A percentile compares a stretch with the other conserved stretches of the same genome.
Conservation (phyloP, 192 early-diverging fungal genomes). For the Backusella sp. region DNA sequence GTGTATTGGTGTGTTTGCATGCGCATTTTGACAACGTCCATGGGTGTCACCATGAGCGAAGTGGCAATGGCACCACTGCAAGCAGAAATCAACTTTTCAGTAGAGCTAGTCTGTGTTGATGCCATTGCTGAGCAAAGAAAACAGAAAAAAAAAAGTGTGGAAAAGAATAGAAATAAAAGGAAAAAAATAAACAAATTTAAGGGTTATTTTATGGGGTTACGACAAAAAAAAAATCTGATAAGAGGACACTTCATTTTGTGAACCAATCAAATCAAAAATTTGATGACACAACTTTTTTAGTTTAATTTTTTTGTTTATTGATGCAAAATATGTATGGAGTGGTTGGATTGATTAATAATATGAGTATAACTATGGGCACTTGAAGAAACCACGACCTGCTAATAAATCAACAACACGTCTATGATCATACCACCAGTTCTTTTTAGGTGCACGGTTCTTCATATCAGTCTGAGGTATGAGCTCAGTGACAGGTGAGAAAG, state of each 20-base stretch:
- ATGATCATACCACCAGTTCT: slow-evolving; percentile 65
- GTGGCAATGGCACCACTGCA: slow-evolving; percentile 81
- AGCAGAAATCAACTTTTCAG: slow-evolving; percentile 79
- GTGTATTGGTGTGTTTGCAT: slow-evolving; percentile 61
- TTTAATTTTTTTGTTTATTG: neutral
- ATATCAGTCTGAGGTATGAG: slow-evolving; percentile 76
- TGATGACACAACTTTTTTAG: neutral
- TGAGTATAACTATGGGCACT: neutral
- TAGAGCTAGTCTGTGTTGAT: slow-evolving; percentile 35
- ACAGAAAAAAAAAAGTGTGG: neutral
- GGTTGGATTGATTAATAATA: neutral
- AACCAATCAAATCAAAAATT: neutral
- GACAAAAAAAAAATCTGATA: neutral
- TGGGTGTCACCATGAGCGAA: slow-evolving; percentile 77
- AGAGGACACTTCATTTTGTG: neutral
- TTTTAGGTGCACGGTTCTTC: slow-evolving; percentile 67
- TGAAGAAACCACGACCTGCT: slow-evolving; percentile 17
- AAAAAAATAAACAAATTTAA: slow-evolving; percentile 5
- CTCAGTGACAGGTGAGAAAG: slow-evolving; percentile 68
- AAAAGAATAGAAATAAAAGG: neutral
- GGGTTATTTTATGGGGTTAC: neutral
- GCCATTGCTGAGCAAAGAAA: neutral
- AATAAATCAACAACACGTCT: slow-evolving; percentile 22
- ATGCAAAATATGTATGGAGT: neutral
- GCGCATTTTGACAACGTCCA: slow-evolving; percentile 85